These are phyloP conservation scores for Lentinula boryana DNA, from an alignment of 768 basidiomycete genomes.

Conservation along the genomic window DNA sequence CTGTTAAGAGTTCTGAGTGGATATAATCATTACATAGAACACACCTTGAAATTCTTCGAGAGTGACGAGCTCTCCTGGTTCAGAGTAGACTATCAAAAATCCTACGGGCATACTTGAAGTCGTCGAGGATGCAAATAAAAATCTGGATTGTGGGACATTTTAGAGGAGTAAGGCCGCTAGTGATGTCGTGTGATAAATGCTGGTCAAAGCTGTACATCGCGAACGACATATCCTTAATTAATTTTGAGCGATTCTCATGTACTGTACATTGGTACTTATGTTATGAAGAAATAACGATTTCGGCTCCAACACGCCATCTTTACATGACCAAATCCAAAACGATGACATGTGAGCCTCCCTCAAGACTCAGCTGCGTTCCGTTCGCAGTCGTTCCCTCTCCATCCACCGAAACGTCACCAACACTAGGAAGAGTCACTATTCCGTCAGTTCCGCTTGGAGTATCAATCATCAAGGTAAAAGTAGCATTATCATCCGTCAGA, in stretches of 20 bases:
- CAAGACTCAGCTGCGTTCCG: not conserved
- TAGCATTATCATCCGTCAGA: conserved; percentile 4
- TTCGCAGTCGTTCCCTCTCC: not conserved
- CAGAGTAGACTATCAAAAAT: conserved; percentile 44
- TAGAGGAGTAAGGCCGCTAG: not conserved
- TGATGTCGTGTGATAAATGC: too few species aligned
- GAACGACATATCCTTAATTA: too few species aligned
- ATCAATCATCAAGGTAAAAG: conserved; percentile 16
- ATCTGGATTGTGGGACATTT: not conserved
- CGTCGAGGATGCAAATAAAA: not conserved
- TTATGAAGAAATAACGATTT: too few species aligned
- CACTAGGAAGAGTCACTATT: conserved; percentile 20
- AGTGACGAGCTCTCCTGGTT: conserved; percentile 34
- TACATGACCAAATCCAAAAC: not conserved
- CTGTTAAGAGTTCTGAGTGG: conserved; percentile 4
- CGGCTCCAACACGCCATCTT: too few species aligned
- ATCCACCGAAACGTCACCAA: conserved; percentile 15
- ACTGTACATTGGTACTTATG: too few species aligned
- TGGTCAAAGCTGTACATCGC: too few species aligned
- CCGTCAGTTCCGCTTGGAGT: conserved; percentile 22
- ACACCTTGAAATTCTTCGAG: conserved; percentile 45
- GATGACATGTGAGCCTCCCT: not conserved
- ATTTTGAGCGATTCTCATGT: too few species aligned
- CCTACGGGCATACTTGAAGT: conserved; percentile 27
- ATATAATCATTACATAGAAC: not conserved